Evolutionary conservation across 2,329 filamentous ascomycete species (phyloP).

Genomic region (Trichoderma koningii): DNA sequence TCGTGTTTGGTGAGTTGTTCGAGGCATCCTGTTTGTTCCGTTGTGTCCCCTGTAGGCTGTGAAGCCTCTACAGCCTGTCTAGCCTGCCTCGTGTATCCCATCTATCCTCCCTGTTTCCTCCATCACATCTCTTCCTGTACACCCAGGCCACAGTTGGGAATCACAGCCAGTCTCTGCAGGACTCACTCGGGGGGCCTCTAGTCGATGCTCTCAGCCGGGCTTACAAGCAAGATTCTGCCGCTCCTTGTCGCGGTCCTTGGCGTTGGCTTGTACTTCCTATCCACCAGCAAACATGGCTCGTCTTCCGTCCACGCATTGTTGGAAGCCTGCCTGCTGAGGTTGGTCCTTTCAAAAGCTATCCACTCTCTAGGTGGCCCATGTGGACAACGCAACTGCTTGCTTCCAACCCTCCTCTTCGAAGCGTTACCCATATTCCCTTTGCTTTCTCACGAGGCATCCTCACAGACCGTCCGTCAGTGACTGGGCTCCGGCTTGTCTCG

Average conservation of each 20-base stretch:
- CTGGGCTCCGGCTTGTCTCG: neutral
- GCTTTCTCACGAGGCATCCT: neutral
- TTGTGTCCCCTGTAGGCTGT: neutral
- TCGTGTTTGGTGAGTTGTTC: slow-evolving; percentile 22
- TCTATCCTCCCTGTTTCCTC: neutral
- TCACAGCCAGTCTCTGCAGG: neutral
- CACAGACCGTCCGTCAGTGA: neutral
- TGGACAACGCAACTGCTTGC: neutral
- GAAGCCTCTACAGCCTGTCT: neutral
- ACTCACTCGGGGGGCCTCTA: neutral
- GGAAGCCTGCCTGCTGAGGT: slow-evolving; percentile 17
- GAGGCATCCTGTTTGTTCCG: neutral
- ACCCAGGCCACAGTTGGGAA: neutral
- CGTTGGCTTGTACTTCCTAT: slow-evolving; percentile 10
- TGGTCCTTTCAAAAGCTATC: slow-evolving; percentile 1
- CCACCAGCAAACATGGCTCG: neutral
- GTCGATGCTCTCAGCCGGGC: slow-evolving; percentile 8
- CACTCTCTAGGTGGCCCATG: slow-evolving; percentile 4
- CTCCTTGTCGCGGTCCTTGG: slow-evolving; percentile 11
- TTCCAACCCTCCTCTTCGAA: neutral
- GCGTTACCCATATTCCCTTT: neutral
- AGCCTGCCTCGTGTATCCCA: neutral
- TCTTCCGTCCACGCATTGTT: neutral
- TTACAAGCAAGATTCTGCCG: neutral
- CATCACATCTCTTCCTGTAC: too few relatives aligned